Conservation (phyloP, 306 rosid species). For the Cucumis cinereus region DNA sequence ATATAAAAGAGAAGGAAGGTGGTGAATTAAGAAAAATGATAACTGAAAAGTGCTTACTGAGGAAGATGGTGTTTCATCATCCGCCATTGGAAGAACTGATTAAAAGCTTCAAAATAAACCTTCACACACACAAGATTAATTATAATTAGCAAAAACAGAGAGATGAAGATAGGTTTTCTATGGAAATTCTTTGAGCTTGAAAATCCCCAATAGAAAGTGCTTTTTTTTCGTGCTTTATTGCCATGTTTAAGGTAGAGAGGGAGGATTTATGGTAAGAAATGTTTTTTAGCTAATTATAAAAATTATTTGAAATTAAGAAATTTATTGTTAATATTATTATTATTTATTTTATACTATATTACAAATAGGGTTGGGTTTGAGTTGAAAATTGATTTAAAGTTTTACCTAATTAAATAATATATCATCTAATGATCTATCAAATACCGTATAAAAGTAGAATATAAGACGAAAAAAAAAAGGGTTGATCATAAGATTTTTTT, state of each 20-base stretch:
- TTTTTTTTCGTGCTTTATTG: not conserved
- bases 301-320: not conserved
- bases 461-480: too few relatives aligned
- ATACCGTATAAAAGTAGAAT: too few relatives aligned
- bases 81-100: not conserved
- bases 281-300: too few relatives aligned
- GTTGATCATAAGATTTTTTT: too few relatives aligned
- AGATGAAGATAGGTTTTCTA: not conserved
- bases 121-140: not conserved
- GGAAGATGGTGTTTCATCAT: not conserved
- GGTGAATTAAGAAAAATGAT: not conserved
- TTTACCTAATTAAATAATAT: too few relatives aligned
- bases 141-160: not conserved
- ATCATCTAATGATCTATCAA: too few relatives aligned
- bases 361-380: too few relatives aligned
- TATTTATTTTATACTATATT: too few relatives aligned
- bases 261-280: not conserved
- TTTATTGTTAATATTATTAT: too few relatives aligned
- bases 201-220: not conserved
- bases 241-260: not conserved
- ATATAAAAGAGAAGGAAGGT: not conserved
- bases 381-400: too few relatives aligned
- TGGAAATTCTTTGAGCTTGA: not conserved
- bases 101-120: not conserved
- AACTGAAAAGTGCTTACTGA: not conserved